Base-by-base conservation (phyloP, 306 rosid genomes). In the Hylodesmum podocarpum region DNA sequence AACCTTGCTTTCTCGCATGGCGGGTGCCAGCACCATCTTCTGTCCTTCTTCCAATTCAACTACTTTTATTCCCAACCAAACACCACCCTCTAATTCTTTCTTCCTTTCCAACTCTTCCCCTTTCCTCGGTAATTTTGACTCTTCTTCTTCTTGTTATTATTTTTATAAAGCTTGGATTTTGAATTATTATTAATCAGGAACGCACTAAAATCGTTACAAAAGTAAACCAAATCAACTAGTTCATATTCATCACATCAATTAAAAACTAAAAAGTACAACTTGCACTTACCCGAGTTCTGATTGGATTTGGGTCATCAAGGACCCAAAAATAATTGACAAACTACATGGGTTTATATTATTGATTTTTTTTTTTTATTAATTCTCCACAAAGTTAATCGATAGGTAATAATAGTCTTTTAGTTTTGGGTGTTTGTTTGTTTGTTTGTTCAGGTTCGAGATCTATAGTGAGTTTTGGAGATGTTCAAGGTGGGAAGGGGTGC, bases 401-500 rank as follows among this genome's bases (percentile, higher is more conserved):
- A 3, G 37, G 37, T 33, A 3, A 33, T 33, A 7, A 33, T 33
- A 7, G 6, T 33, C 5, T 3, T 19, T 50, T 3, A 7, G 13
- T 22, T 43, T 16, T 2, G 34, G 58, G 40, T 28, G 6, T 72
- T 63, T 19, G 39, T 43, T 16, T 2, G 34, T 43, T 46, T 28
- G 6, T 72, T 63, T 19, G 39, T 82, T 50, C 76, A 90, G 96
- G 86, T 79, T 81, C 93, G 73, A 82, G 85, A 83, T 81, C 93
- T 43, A 88, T 86, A 87, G 18, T 90, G 87, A 85, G 88, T 78
- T 88, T 88, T 47, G 88, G 84, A 85, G 90, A 79, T 51, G 85
- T 73, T 36, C 80, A 72, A 15, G 82, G 86, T 37, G 86, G 83
- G 75, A 81, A 82, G 14, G 87, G 89, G 46, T 29, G 78, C 21